These are phyloP conservation scores for Antarctomyces pellizariae DNA, from an alignment of 495 filamentous ascomycete genomes.

Conservation along the genomic window DNA sequence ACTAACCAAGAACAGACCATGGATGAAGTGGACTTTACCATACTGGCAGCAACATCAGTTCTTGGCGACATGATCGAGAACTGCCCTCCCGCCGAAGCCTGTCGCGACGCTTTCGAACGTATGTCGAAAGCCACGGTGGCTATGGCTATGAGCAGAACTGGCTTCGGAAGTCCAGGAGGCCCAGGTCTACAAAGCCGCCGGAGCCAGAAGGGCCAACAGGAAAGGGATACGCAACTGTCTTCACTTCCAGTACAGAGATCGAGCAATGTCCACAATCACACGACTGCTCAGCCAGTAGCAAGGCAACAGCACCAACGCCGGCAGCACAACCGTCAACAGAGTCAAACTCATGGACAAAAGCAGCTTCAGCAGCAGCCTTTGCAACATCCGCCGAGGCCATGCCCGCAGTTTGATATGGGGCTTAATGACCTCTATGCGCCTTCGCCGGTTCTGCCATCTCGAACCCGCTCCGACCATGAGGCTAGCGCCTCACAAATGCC, in stretches of 20 bases:
- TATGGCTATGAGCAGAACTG: constrained; percentile 69
- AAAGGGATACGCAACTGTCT: constrained; percentile 1
- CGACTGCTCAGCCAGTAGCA: no score
- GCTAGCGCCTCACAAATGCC: no score
- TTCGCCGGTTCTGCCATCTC: constrained; percentile 2
- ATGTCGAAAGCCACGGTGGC: constrained; percentile 88
- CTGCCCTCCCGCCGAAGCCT: constrained; percentile 63
- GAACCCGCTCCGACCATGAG: constrained; percentile 1
- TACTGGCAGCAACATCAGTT: constrained; percentile 84
- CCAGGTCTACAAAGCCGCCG: constrained; percentile 8
- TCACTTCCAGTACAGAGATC: no score
- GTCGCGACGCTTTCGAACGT: constrained; percentile 80
- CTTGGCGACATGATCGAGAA: constrained; percentile 51
- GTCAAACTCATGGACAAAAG: no score
- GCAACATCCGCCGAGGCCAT: constrained; percentile 11
- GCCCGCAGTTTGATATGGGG: constrained; percentile 39
- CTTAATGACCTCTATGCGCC: constrained; percentile 28
- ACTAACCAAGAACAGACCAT: no score
- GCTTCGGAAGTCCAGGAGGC: no score
- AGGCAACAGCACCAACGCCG: no score
- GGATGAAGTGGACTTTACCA: constrained; percentile 90
- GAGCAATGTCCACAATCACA: no score
- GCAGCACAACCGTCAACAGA: no score
- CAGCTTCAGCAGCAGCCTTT: constrained; percentile 11
- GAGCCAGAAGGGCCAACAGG: background rate